A percentile compares a stretch with the other conserved stretches of the same genome.
phyloP scores from a whole-genome alignment of 331 rosid genomes.

The Ulmus americana region DNA sequence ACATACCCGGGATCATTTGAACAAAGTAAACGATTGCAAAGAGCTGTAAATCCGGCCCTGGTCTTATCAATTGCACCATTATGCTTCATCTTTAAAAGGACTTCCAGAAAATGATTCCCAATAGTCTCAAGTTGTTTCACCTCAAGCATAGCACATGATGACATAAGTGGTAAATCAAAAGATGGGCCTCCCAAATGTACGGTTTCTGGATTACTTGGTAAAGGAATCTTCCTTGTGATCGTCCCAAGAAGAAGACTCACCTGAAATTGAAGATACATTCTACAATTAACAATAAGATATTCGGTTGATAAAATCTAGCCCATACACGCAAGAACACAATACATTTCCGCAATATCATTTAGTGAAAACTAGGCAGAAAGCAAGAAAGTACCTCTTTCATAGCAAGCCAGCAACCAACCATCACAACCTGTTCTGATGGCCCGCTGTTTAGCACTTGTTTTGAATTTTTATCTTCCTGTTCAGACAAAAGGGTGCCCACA shows the following conservation, averaged over 20 bases:
- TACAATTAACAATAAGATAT: conserved; percentile 3
- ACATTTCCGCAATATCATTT: not conserved
- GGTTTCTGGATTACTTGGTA: conserved; percentile 52
- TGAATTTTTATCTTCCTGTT: conserved; percentile 39
- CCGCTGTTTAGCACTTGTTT: conserved; percentile 40
- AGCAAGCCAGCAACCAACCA: conserved; percentile 99
- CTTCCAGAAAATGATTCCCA: conserved; percentile 94
- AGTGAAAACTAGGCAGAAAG: not conserved
- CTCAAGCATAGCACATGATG: conserved; percentile 60
- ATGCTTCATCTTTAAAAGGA: conserved; percentile 95
- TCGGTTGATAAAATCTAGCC: conserved; percentile 4
- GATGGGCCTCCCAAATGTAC: conserved; percentile 30
- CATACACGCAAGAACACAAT: not conserved
- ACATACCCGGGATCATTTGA: conserved; percentile 72
- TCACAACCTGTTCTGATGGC: conserved; percentile 76
- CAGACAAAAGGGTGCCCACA: conserved; percentile 31
- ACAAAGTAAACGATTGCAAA: conserved; percentile 92
- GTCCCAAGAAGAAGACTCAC: conserved; percentile 98
- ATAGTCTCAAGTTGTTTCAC: conserved; percentile 75
- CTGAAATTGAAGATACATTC: conserved; percentile 36
- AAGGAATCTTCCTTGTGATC: conserved; percentile 77
- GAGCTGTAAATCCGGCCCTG: conserved; percentile 97
- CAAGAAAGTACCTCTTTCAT: conserved; percentile 84
- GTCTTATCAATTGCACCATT: conserved; percentile 99
- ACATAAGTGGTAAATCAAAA: conserved; percentile 23